These are phyloP conservation scores for Botrytis elliptica DNA, from an alignment of 2,329 filamentous ascomycete species.

Conservation along the genomic window DNA sequence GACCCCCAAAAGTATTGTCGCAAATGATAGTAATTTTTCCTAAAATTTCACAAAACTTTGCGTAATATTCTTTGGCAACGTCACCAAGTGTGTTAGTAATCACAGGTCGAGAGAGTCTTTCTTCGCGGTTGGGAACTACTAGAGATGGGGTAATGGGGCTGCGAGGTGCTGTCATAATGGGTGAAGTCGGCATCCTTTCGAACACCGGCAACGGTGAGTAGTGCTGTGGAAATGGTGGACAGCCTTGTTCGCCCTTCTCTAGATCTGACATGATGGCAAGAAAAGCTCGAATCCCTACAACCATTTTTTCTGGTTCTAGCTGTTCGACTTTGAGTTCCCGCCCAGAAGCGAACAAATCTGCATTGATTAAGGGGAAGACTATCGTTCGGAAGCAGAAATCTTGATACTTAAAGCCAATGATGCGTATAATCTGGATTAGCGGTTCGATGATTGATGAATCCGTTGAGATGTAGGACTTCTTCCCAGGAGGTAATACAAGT, in stretches of 20 bases:
- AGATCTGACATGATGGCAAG: conserved; percentile 90
- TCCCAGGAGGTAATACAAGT: conserved; percentile 77
- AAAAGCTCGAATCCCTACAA: conserved; percentile 95
- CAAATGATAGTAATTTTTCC: conserved; percentile 96
- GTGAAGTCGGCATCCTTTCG: conserved; percentile 52
- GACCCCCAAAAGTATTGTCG: conserved; percentile 94
- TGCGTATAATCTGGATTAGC: conserved; percentile 87
- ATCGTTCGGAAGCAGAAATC: conserved; percentile 90
- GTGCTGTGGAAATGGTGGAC: conserved; percentile 81
- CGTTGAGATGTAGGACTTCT: conserved; percentile 76
- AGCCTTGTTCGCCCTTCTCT: conserved; percentile 74
- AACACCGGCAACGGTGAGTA: conserved; percentile 45
- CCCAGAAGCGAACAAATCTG: conserved; percentile 74
- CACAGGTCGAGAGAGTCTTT: conserved; percentile 65
- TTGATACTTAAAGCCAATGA: conserved; percentile 90
- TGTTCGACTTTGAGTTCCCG: conserved; percentile 72
- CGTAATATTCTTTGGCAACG: conserved; percentile 78
- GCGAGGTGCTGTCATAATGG: conserved; percentile 45
- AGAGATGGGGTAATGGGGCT: conserved; percentile 29
- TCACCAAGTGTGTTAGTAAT: conserved; percentile 66
- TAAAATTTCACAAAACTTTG: conserved; percentile 89
- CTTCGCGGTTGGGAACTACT: conserved; percentile 48
- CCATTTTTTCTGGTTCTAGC: conserved; percentile 92
- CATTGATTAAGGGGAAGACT: conserved; percentile 94
- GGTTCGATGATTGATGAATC: conserved; percentile 85